These are phyloP conservation scores for Cutaneotrichosporon cutaneum DNA, from an alignment of 1,284 basidiomycete genomes.

Conservation along the genomic window DNA sequence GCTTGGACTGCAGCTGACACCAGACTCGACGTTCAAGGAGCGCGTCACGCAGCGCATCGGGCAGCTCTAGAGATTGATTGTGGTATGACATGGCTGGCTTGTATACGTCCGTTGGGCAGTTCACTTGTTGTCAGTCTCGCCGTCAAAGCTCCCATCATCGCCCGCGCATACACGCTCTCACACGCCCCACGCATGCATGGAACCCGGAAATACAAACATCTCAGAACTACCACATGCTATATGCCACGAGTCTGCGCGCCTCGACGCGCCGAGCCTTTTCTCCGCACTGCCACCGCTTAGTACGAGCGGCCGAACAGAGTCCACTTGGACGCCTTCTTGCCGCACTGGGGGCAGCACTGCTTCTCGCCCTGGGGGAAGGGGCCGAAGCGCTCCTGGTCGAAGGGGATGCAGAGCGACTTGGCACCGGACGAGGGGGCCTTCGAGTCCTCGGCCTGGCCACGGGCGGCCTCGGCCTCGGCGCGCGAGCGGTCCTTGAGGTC, in stretches of 20 bases:
- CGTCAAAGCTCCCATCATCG: too few species aligned
- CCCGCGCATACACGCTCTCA: too few species aligned
- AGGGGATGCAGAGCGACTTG: conserved; percentile 95
- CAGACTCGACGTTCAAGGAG: conserved; percentile 81
- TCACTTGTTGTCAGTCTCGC: neutral
- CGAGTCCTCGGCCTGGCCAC: conserved; percentile 76
- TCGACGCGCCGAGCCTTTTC: neutral
- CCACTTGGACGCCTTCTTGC: conserved; percentile 83
- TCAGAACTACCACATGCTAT: conserved; percentile 3
- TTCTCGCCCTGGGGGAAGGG: conserved; percentile 65
- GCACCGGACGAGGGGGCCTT: conserved; percentile 97
- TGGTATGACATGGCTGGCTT: conserved; percentile 4
- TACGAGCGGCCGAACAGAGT: conserved; percentile 74
- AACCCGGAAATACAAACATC: conserved; percentile 13
- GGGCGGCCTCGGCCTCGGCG: conserved; percentile 58
- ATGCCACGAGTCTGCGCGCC: neutral
- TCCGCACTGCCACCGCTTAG: conserved; percentile 14
- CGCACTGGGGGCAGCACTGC: conserved; percentile 82
- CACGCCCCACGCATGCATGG: conserved; percentile 9
- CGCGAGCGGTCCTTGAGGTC: conserved; percentile 93
- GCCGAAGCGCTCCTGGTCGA: conserved; percentile 81
- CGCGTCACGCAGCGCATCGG: conserved; percentile 66
- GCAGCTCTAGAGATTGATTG: conserved; percentile 53
- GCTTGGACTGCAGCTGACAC: neutral
- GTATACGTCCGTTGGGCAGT: neutral